Conservation (phyloP, 1,139 yeast species). For the Kluyveromyces sp. region DNA sequence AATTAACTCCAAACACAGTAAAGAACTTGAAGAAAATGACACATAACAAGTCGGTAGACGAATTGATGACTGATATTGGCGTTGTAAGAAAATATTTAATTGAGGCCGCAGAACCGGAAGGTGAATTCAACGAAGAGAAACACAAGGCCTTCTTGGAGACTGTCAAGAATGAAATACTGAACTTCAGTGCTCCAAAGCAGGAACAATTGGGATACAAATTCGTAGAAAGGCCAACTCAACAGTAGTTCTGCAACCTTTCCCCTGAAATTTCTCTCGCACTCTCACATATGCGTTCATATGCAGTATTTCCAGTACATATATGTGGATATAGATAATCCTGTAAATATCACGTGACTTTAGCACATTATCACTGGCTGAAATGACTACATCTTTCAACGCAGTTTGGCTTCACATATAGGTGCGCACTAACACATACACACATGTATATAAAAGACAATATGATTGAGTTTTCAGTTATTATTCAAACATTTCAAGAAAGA, state of each 20-base stretch:
- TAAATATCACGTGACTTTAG: conserved; percentile 4
- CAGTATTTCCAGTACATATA: neutral
- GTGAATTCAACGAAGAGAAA: conserved; percentile 12
- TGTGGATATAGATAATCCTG: neutral
- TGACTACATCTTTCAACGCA: too few species aligned
- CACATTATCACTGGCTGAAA: neutral
- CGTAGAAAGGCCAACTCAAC: conserved; percentile 1
- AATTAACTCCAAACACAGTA: conserved; percentile 11
- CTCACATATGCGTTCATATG: neutral
- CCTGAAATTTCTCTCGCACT: neutral
- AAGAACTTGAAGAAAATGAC: conserved; percentile 21
- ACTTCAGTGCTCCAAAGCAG: neutral
- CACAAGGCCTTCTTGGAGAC: conserved; percentile 8
- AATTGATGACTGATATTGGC: conserved; percentile 17
- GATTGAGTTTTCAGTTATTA: too few species aligned
- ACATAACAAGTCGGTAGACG: conserved; percentile 13
- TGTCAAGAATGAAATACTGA: neutral
- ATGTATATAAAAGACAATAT: too few species aligned
- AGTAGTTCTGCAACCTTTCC: neutral
- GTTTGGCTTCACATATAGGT: too few species aligned
- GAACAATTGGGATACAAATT: conserved; percentile 1
- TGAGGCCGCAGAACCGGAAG: conserved; percentile 6
- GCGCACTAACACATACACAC: too few species aligned
- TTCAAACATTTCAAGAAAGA: too few species aligned
- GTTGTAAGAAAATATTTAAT: conserved; percentile 17